A percentile compares a stretch with the other conserved stretches of the same genome.
phyloP scores from a whole-genome alignment of 140 eudicot genomes.

The Flaveria floridana region DNA sequence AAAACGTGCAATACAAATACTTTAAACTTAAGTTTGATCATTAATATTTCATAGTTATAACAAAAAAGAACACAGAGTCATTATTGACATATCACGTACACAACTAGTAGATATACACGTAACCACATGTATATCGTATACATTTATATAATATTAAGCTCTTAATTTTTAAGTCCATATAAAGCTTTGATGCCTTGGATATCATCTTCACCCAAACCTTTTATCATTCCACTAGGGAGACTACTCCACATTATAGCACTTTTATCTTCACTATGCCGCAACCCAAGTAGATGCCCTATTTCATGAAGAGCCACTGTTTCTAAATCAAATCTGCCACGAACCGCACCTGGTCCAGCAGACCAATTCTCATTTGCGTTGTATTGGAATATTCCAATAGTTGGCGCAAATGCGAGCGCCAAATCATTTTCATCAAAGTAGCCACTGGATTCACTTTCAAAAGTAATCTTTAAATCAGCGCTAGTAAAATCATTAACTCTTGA shows the following conservation, averaged over 20 bases:
- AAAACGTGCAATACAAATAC: too few relatives aligned
- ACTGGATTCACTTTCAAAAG: constrained; percentile 19
- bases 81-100: too few relatives aligned
- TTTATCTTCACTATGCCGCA: constrained; percentile 24
- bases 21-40: too few relatives aligned
- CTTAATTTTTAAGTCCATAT: constrained; percentile 6
- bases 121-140: background rate
- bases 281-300: constrained; percentile 48
- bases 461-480: constrained; percentile 25
- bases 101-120: background rate
- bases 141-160: too few relatives aligned
- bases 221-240: background rate
- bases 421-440: constrained; percentile 25
- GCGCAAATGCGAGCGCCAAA: constrained; percentile 34
- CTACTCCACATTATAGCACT: constrained; percentile 28
- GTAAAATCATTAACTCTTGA: background rate
- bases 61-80: too few relatives aligned
- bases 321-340: background rate
- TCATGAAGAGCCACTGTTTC: constrained; percentile 41
- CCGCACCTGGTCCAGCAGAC: constrained; percentile 19
- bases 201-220: constrained; percentile 35
- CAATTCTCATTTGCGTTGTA: constrained; percentile 22
- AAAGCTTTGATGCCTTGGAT: constrained; percentile 27
- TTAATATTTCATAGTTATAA: too few relatives aligned
- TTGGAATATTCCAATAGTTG: constrained; percentile 37